Percentiles rank a stretch among this genome's conserved stretches.
Conservation (phyloP, 306 rosid species). For the Ochetophila trinervis region DNA sequence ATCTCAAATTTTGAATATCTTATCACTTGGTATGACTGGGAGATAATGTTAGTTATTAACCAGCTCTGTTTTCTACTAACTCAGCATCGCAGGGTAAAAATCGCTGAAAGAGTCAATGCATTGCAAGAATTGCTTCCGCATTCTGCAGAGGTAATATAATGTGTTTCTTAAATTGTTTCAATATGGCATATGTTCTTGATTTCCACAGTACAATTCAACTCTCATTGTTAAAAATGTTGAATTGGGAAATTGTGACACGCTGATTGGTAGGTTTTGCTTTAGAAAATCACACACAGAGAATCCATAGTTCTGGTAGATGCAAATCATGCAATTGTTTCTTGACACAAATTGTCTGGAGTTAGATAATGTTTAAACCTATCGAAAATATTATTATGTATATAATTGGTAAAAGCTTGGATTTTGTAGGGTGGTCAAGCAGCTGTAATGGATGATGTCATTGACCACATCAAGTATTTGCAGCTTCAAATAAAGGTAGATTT, state of each 20-base stretch:
- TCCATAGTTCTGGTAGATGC: no score
- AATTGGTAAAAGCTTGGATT: slow-evolving; percentile 8
- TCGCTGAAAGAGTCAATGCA: slow-evolving; percentile 58
- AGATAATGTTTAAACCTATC: no score
- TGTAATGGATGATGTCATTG: slow-evolving; percentile 68
- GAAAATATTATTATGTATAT: no score
- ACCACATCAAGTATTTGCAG: slow-evolving; percentile 76
- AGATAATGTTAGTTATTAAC: slow-evolving; percentile 2
- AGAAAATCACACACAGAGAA: no score
- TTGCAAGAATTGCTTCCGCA: slow-evolving; percentile 70
- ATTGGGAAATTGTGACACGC: no score
- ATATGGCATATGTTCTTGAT: no score
- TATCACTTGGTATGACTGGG: not conserved
- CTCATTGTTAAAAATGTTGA: no score
- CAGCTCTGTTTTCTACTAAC: slow-evolving; percentile 15
- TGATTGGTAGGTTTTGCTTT: no score
- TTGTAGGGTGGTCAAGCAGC: slow-evolving; percentile 66
- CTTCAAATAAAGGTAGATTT: slow-evolving; percentile 67
- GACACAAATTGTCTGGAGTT: no score
- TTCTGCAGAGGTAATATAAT: slow-evolving; percentile 52
- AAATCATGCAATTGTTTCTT: no score
- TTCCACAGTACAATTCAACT: no score
- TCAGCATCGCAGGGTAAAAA: slow-evolving; percentile 69
- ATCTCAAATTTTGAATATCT: not conserved
- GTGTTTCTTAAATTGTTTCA: not conserved